Evolutionary conservation across 345 rosid species (phyloP), one percentile per base, ranked within the genome.

Genomic region (Mallotus nudiflorus): DNA sequence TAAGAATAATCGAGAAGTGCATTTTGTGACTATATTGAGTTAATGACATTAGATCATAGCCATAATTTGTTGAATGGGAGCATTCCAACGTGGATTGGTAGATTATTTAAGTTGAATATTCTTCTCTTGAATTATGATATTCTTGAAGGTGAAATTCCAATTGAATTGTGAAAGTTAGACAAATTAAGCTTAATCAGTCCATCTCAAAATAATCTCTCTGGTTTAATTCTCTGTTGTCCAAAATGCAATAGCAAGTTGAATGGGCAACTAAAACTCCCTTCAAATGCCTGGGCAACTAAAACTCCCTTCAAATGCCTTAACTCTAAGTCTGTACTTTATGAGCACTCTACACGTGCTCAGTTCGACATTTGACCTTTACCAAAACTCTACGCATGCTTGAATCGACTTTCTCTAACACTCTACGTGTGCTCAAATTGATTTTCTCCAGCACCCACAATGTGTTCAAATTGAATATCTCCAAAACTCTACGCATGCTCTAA

Each of bases 41-140:
- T 1, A 0, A 4, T 33, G 5, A 12, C 9, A 12, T 27, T 71
- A 24, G 77, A 80, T 63, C 54, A 75, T 5, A 55, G 56, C 42
- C 22, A 59, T 0, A 80, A 82, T 37, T 7, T 2, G 18, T 39
- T 82, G 13, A 8, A 35, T 0, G 78, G 80, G 2, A 15, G 25
- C 3, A 57, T 82, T 65, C 79, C 80, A 0, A 3, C 59, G 6
- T 73, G 78, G 71, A 65, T 81, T 40, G 55, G 7, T 9, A 15
- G 0, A 0, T 15, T 74, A 22, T 14, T 29, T 1, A 0, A 22
- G 0, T 46, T 79, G 61, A 33, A 67, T 3, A 54, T 45, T 65
- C 58, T 82, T 24, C 33, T 78, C 15, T 22, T 78, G 56, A 55
- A 55, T 48, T 54, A 44, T 8, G 78, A 78, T 62, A 24, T 29